Conservation (phyloP, 805 yeast genomes). For the Wickerhamomyces queroliae region DNA sequence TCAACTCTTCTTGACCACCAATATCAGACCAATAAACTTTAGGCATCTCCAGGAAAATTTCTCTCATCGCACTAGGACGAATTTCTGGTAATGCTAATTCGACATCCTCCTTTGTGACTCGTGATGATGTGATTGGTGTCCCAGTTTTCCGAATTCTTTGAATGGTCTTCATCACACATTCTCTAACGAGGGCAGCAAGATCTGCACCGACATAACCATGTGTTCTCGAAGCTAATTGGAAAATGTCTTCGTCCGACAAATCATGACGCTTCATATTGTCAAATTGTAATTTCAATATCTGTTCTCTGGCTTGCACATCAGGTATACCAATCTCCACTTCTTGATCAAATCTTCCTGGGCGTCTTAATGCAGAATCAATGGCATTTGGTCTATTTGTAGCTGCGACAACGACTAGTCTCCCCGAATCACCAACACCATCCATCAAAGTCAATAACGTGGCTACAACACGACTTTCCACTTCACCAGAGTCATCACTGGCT, state of each 20-base stretch:
- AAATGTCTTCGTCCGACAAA: conserved; percentile 50
- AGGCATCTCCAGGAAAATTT: conserved; percentile 90
- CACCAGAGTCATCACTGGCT: conserved; percentile 81
- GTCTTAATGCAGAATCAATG: conserved; percentile 65
- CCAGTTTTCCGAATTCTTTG: conserved; percentile 43
- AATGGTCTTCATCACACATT: conserved; percentile 81
- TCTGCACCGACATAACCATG: conserved; percentile 99
- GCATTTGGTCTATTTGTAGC: conserved; percentile 71
- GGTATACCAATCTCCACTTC: conserved; percentile 92
- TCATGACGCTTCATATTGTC: conserved; percentile 42
- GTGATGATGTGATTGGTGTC: conserved; percentile 30
- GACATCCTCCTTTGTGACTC: conserved; percentile 52
- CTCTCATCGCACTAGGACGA: conserved; percentile 96
- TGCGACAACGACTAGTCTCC: conserved; percentile 62
- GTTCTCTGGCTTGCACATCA: conserved; percentile 71
- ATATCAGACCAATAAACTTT: conserved; percentile 91
- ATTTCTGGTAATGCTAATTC: conserved; percentile 70
- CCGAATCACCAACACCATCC: conserved; percentile 69
- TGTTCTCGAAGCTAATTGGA: conserved; percentile 63
- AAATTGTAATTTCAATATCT: conserved; percentile 64
- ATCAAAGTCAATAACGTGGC: conserved; percentile 79
- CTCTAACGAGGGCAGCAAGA: conserved; percentile 79
- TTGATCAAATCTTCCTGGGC: conserved; percentile 88
- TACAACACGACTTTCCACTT: conserved; percentile 84
- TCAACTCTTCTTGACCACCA: conserved; percentile 88